Evolutionary conservation across 768 basidiomycete genomes (phyloP), one percentile per base, ranked within the genome.

Genomic region (Lanmaoa rubissima): DNA sequence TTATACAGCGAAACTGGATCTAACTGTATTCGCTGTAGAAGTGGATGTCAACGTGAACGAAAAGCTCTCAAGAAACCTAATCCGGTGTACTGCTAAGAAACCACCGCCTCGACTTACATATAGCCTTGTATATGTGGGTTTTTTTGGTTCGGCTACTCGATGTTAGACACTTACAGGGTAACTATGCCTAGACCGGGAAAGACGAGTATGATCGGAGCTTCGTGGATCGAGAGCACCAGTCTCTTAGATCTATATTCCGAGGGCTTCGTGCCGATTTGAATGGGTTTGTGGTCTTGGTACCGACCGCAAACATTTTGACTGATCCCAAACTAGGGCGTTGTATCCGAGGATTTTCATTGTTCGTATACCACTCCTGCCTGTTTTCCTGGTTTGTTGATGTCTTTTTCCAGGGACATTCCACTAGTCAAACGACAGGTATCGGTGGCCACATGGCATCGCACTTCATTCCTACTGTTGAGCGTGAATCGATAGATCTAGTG

Each of bases 311-410:
- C 4, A 54, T 48, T 13, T 47, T 63, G 48, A 50, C 59, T 44
- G 14, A 58, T 12, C 13, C 9, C 43, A 8, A 39, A 54, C 53
- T 52, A 90, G 89, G 32, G 73, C 77, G 16, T 86, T 86, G 39
- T 72, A 81, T 38, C 79, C 91, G 2, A 83, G 85, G 36, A 79
- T 95, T 12, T 97, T 94, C 73, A 94, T 96, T 58, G 90, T 90
- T 65, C 62, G 80, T 71, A 5, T 28, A 24, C 5, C 19, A 5
- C 12, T 16, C 34, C 3, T 24, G 16, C 26, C 11, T 6, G 8
- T 16, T 21, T 17, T 1, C 36, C 2, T 34, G 10, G 7, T 0
- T n/a, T 28, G 5, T 24, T 58, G 5, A 54, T 32, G 14, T 8
- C 1, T 54, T 26, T 42, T 10, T 26, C n/a, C 8, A 61, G 58